A percentile compares a stretch with the other conserved stretches of the same genome.
These are phyloP conservation scores for Neurospora sp. DNA, from an alignment of 495 filamentous ascomycete genomes.

Conservation along the genomic window DNA sequence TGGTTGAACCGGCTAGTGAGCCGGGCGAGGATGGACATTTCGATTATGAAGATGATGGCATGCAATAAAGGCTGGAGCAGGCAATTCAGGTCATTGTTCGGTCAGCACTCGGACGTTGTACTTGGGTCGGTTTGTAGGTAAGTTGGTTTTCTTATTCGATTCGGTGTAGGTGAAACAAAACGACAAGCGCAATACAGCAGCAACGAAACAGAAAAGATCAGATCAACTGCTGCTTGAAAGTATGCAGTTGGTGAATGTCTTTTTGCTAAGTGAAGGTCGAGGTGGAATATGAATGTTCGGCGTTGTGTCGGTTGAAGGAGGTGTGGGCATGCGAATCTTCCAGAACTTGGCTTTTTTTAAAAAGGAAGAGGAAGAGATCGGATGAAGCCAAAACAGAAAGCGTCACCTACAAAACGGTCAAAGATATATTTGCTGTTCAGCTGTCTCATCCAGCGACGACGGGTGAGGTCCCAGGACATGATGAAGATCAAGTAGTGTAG, in stretches of 20 bases:
- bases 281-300: slow-evolving; percentile 6
- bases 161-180: neutral
- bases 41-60: slow-evolving; percentile 71
- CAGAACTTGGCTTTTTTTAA: slow-evolving; percentile 1
- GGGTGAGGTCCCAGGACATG: slow-evolving; percentile 48
- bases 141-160: neutral
- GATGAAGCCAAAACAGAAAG: slow-evolving; percentile 6
- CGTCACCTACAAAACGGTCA: slow-evolving; percentile 61
- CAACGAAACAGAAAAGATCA: neutral
- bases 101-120: slow-evolving; percentile 1
- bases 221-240: neutral
- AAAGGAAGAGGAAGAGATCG: slow-evolving; percentile 6
- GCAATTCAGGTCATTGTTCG: slow-evolving; percentile 12
- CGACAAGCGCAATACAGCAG: neutral
- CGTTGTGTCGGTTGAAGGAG: neutral
- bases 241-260: neutral
- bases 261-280: slow-evolving; percentile 1
- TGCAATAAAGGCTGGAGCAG: slow-evolving; percentile 71
- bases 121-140: neutral
- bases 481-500: slow-evolving; percentile 4
- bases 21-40: slow-evolving; percentile 76
- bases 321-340: neutral
- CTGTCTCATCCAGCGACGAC: slow-evolving; percentile 53
- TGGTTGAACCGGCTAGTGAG: slow-evolving; percentile 80
- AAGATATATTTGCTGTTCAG: slow-evolving; percentile 73